A percentile compares a stretch with the other conserved stretches of the same genome.
These are phyloP conservation scores for Odonthalia washingtoniensis DNA, from an alignment of 31 red algal species.

Conservation along the genomic window DNA sequence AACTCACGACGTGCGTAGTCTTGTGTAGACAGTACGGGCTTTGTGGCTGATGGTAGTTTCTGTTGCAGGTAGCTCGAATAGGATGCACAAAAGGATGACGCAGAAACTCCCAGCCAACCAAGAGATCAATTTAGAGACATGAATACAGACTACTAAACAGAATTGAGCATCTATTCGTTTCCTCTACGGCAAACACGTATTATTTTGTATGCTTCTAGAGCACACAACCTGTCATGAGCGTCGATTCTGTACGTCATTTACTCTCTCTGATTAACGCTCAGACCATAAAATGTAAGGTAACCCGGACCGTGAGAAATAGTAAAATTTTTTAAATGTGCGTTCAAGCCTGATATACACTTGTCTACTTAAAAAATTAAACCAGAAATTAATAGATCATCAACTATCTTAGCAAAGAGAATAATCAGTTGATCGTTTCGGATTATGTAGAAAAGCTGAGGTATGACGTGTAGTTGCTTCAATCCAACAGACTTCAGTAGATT, in stretches of 20 bases:
- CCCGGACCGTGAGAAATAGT: constrained; percentile 25
- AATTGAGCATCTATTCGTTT: background rate
- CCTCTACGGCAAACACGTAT: background rate
- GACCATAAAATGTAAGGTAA: constrained; percentile 9
- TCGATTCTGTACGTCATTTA: constrained; percentile 4
- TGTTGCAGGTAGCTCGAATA: constrained; percentile 12
- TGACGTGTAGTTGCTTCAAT: background rate
- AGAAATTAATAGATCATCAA: background rate
- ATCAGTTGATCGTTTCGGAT: background rate
- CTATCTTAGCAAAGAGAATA: background rate
- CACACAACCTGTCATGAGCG: constrained; percentile 12
- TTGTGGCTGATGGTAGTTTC: background rate
- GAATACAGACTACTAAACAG: background rate
- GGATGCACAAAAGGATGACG: background rate
- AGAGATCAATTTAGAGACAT: constrained; percentile 20
- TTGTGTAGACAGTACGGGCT: background rate
- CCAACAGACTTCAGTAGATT: background rate
- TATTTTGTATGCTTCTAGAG: background rate
- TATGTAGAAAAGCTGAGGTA: constrained; percentile 36
- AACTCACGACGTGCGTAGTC: background rate
- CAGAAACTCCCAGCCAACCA: constrained; percentile 19
- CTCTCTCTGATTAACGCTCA: constrained; percentile 6
- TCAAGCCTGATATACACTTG: background rate
- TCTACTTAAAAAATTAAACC: background rate
- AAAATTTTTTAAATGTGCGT: too few relatives aligned